phyloP scores from a whole-genome alignment of 1,284 basidiomycete species.

The Afroboletus lepidellus region DNA sequence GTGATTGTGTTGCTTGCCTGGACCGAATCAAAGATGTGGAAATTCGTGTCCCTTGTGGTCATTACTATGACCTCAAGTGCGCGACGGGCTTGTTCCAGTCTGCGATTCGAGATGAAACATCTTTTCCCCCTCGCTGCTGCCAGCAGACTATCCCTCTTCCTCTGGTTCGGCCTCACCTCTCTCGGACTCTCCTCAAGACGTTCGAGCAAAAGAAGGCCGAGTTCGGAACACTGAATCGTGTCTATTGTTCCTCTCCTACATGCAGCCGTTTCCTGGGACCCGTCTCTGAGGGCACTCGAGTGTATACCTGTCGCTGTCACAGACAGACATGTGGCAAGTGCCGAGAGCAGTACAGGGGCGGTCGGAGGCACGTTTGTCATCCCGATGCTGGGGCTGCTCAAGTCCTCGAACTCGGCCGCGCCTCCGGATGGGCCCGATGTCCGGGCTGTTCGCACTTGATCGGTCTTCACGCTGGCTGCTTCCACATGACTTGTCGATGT shows the following conservation, averaged over 20 bases:
- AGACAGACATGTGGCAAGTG: neutral
- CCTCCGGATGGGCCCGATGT: neutral
- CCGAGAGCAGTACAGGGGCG: neutral
- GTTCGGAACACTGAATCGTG: neutral
- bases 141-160: neutral
- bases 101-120: neutral
- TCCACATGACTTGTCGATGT: neutral
- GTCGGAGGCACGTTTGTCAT: neutral
- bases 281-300: neutral
- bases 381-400: neutral
- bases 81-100: neutral
- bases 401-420: neutral
- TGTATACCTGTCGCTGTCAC: neutral
- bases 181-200: neutral
- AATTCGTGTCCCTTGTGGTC: neutral
- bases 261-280: neutral
- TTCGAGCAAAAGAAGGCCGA: neutral
- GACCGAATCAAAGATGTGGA: neutral
- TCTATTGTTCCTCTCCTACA: neutral
- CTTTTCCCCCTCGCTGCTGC: neutral
- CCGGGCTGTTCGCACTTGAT: neutral
- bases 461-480: neutral
- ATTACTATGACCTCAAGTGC: neutral
- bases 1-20: slow-evolving; percentile 36
- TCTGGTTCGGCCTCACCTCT: neutral